Evolutionary conservation across 768 basidiomycete species (phyloP), one percentile per base, ranked within the genome.

Genomic region (Pleurotus tuoliensis): DNA sequence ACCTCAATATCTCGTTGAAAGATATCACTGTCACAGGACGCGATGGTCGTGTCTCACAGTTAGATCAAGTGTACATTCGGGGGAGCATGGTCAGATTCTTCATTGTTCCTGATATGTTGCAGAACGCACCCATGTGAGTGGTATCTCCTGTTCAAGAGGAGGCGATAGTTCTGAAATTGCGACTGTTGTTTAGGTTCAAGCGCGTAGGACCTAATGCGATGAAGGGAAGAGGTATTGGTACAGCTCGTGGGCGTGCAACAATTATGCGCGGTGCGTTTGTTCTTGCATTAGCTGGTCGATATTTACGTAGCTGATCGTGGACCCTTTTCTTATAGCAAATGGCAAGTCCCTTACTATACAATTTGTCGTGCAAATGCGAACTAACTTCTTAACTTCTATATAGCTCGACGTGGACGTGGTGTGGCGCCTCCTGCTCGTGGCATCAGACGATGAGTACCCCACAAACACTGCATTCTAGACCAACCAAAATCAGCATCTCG

Each of bases 71-170:
- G 30, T 99, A 99, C 74, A 99, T 99, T 64, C 82, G 97, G 64
- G 97, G 97, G 57, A 95, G 94, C 70, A 97, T 98, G 92, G 80
- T 98, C 62, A 82, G 97, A 62, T 98, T 97, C 79, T 96, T 98
- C 76, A 98, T 98, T 71, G 97, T 99, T 18, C 97, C 97, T 55
- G 97, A 98, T 73, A 98, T 99, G 92, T 78, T 99, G 63, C 92
- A 98, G 69, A 98, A 98, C 70, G 97, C 97, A 12, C 97, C 97
- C 16, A 99, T 99, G 97, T 95, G 68, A 70, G 91, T 77, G 55
- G 60, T 43, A 38, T 43, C 57, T 58, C 16, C 59, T 46, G 58
- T 34, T 20, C 44, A 30, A 25, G 41, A 20, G 27, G 37, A 34
- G 8, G 30, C 8, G 30, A 34, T 34, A 3, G 47, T 43, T 57